Percentiles rank a stretch among this genome's conserved stretches.
These are phyloP conservation scores for Calonectria pteridis DNA, from an alignment of 2,329 filamentous ascomycete species.

Conservation along the genomic window DNA sequence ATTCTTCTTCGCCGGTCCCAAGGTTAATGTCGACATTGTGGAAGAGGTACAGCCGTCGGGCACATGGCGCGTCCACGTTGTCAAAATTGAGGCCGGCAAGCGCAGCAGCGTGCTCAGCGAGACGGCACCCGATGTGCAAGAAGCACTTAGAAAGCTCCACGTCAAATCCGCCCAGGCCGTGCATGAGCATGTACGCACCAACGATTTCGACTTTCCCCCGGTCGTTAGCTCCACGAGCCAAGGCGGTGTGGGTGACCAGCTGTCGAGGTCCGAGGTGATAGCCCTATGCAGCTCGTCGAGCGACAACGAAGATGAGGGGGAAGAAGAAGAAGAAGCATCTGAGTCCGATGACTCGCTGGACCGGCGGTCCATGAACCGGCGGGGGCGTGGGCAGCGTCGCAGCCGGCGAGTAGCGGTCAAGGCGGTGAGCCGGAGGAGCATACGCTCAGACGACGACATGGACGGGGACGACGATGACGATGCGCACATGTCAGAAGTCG, in stretches of 20 bases:
- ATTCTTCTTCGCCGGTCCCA: constrained; percentile 38
- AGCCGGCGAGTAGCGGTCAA: constrained; percentile 27
- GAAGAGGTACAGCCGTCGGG: constrained; percentile 36
- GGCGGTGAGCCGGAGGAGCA: constrained; percentile 25
- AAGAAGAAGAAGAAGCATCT: constrained; percentile 28
- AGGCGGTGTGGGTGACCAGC: constrained; percentile 27
- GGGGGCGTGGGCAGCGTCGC: constrained; percentile 28
- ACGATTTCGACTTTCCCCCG: constrained; percentile 48
- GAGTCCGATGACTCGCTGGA: constrained; percentile 40
- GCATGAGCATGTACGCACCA: constrained; percentile 44
- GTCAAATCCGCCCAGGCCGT: constrained; percentile 54
- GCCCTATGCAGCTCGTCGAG: constrained; percentile 35
- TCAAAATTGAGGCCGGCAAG: constrained; percentile 42
- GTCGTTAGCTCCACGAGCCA: constrained; percentile 20
- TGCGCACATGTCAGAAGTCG: background rate
- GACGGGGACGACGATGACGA: background rate
- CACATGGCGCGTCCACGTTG: constrained; percentile 42
- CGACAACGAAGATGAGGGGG: constrained; percentile 14
- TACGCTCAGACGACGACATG: constrained; percentile 24
- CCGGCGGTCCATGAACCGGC: constrained; percentile 17
- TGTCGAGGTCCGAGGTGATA: constrained; percentile 33
- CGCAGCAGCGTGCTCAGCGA: constrained; percentile 50
- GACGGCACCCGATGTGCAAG: constrained; percentile 43
- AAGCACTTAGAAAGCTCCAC: constrained; percentile 54
- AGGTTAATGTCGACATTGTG: constrained; percentile 41